Base-by-base conservation (phyloP, 805 yeast species). In the Lipomyces yamanashiensis region DNA sequence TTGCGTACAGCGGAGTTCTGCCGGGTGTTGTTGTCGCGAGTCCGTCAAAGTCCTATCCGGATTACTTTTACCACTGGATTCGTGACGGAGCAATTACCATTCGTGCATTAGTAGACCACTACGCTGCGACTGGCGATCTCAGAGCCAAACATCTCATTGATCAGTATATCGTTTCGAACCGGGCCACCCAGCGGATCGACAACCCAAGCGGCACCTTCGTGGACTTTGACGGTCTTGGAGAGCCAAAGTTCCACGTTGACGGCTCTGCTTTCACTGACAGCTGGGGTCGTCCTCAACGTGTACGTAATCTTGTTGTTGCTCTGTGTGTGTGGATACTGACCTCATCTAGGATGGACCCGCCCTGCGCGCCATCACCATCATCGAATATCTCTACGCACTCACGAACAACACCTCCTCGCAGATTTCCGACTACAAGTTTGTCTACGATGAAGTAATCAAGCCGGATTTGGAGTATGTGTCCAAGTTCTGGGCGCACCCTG, bases 261-360 rank as follows among this genome's bases (percentile, higher is more conserved):
- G 87, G 88, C 28, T 71, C 84, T 0, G 79, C 89, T 0, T 93
- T 88, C 71, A 74, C 75, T 6, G 86, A 78, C 1, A 74, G 78
- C 41, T 93, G 98, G 98, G 98, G 98, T 1, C 81, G 98, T 70
- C 98, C 98, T 0, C 98, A 93, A 76, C 83, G 91, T 64, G 67
- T 61, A 57, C 9, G 62, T 44, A n/a, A n/a, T n/a, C n/a, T n/a
- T n/a, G n/a, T n/a, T n/a, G n/a, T 17, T 41, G n/a, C 10, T 13
- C 23, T 23, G 7, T 21, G 21, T 3, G 10, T 28, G 44, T 19
- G 45, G 34, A 19, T 19, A 36, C 36, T 39, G 36, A 28, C 45
- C 48, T 8, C 28, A 12, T 8, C 17, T 50, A 64, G 62, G 98
- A 93, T 74, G 98, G 98, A 0, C 97, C 98, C 0, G 92, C 96